Evolutionary conservation across 1,139 yeast species (phyloP), one percentile per base, ranked within the genome.

Genomic region (Pneumocystis carinii): DNA sequence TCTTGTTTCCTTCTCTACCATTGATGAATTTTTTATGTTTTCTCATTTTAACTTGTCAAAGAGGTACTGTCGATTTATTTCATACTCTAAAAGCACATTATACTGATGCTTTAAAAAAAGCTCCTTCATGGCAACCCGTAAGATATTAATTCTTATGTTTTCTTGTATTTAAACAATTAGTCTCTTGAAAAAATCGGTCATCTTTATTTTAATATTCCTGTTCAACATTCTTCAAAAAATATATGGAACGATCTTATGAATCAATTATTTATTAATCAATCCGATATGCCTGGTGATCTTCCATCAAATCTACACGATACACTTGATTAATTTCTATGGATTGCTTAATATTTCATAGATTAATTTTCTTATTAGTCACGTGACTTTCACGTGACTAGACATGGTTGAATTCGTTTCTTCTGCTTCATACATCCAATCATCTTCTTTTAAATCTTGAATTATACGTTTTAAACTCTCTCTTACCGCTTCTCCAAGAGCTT

Each of bases 11-110:
- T 8, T 32, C 58, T 65, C 66, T 69, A 35, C 75, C 78, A 6
- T 73, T 87, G 56, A 70, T 88, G 61, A 86, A 86, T 70, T 87
- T 87, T 70, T 72, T 87, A 62, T 95, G 86, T 71, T 76, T 90
- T 68, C 76, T 90, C 59, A 76, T 84, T 4, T 72, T 79, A n/a
- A 78, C 89, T 0, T 79, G 90, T 66, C 81, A 81, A 67, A 82
- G 86, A 62, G 79, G 78, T 57, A 74, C 78, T 64, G 69, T 78
- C 1, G 81, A 80, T 19, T 76, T 82, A 63, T 84, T 82, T 67
- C 75, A 75, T 61, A 81, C 81, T 67, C 80, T 86, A 67, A 73
- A 78, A 69, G 77, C 76, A 62, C 79, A 85, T 65, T 86, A 85
- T 72, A 78, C 82, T 14, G 75, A 81, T 56, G 64, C 66, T 8